Evolutionary conservation across 768 basidiomycete genomes (phyloP).

Genomic region (Tylopilus cervinicoccineus): DNA sequence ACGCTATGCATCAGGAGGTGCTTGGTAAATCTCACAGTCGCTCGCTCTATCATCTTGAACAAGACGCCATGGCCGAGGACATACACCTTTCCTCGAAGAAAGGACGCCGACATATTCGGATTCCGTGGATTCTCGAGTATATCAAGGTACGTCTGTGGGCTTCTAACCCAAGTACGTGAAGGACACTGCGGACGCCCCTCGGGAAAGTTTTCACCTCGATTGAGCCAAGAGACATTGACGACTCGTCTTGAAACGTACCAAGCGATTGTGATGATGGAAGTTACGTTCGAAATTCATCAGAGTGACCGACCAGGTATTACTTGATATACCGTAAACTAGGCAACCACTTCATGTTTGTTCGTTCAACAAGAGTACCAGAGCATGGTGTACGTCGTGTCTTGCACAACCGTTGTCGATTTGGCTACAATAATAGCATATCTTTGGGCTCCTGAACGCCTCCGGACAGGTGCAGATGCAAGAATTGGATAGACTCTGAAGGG

Average conservation of each 20-base stretch:
- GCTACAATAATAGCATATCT: background rate
- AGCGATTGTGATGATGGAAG: background rate
- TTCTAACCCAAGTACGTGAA: background rate
- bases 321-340: slow-evolving; percentile 1
- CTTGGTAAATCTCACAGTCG: background rate
- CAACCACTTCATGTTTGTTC: background rate
- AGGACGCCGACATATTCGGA: background rate
- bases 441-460: background rate
- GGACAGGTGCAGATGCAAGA: background rate
- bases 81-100: background rate
- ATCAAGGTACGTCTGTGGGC: background rate
- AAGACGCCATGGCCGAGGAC: too few relatives aligned
- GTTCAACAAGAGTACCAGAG: background rate
- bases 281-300: background rate
- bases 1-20: background rate
- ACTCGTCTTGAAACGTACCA: slow-evolving; percentile 7
- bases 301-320: background rate
- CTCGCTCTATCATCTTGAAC: background rate
- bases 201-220: slow-evolving; percentile 7
- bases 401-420: background rate
- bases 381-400: background rate
- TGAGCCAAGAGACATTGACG: slow-evolving; percentile 4
- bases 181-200: background rate
- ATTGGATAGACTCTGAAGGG: background rate
- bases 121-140: background rate